These are phyloP conservation scores for Phytophthora megakarya DNA, from an alignment of 352 stramenopile species.

Conservation along the genomic window DNA sequence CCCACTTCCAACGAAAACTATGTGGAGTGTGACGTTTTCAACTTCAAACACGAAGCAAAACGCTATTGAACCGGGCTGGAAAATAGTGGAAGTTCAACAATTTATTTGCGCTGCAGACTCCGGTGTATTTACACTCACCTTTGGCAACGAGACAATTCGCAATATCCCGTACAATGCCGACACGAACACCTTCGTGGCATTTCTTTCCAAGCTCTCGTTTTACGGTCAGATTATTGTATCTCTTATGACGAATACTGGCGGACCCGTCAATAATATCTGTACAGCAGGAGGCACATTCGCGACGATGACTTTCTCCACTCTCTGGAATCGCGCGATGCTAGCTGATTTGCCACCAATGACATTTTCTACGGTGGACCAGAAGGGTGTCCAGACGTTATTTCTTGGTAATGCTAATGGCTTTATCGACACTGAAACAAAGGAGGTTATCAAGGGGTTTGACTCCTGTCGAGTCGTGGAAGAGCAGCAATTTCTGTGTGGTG, in stretches of 20 bases:
- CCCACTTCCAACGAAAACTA: constrained; percentile 31
- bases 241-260: constrained; percentile 36
- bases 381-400: constrained; percentile 52
- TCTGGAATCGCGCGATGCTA: constrained; percentile 58
- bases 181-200: constrained; percentile 54
- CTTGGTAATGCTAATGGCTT: constrained; percentile 56
- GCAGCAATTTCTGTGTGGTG: constrained; percentile 65
- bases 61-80: constrained; percentile 55
- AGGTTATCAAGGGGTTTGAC: constrained; percentile 74
- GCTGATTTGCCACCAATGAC: constrained; percentile 67
- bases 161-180: constrained; percentile 68
- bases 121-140: constrained; percentile 60
- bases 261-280: constrained; percentile 45
- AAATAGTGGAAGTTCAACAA: constrained; percentile 70
- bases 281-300: constrained; percentile 63
- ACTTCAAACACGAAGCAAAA: constrained; percentile 52
- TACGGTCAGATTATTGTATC: constrained; percentile 53
- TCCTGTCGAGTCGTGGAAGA: constrained; percentile 66
- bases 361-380: constrained; percentile 58
- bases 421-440: constrained; percentile 66
- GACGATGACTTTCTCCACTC: constrained; percentile 55
- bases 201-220: constrained; percentile 48
- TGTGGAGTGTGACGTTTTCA: constrained; percentile 66
- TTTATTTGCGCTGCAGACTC: constrained; percentile 79
- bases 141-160: constrained; percentile 56